Conservation (phyloP, 345 rosid species). For the Leavenworthia alabamica region DNA sequence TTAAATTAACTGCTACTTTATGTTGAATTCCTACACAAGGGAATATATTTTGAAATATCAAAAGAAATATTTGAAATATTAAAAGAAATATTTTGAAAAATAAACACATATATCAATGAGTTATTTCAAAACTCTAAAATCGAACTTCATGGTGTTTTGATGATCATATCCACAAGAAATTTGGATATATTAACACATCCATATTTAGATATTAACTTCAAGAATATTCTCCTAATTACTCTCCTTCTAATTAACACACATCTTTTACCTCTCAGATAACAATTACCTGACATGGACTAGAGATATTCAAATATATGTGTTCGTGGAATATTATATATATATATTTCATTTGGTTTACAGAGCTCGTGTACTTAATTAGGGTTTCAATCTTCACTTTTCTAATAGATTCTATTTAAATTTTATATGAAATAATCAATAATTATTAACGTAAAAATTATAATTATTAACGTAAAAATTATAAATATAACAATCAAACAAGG, state of each 20-base stretch:
- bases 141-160: conserved; percentile 1
- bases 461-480: neutral
- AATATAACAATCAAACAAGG: neutral
- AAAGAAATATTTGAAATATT: too few species aligned
- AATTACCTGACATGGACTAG: neutral
- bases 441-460: too few species aligned
- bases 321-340: neutral
- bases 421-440: too few species aligned
- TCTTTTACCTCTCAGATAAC: neutral
- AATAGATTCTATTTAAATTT: neutral
- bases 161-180: conserved; percentile 2
- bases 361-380: too few species aligned
- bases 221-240: neutral
- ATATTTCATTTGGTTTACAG: neutral
- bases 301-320: neutral
- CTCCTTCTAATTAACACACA: neutral
- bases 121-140: neutral
- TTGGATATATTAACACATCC: neutral
- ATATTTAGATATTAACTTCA: too few species aligned
- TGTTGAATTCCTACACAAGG: neutral
- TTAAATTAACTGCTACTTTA: neutral
- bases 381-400: neutral
- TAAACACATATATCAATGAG: neutral
- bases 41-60: neutral
- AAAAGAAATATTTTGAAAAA: too few species aligned